Percentiles rank a stretch among this genome's conserved stretches.
These are phyloP conservation scores for Dactylellina haptotyla DNA, from an alignment of 2,329 filamentous ascomycete genomes.

Conservation along the genomic window DNA sequence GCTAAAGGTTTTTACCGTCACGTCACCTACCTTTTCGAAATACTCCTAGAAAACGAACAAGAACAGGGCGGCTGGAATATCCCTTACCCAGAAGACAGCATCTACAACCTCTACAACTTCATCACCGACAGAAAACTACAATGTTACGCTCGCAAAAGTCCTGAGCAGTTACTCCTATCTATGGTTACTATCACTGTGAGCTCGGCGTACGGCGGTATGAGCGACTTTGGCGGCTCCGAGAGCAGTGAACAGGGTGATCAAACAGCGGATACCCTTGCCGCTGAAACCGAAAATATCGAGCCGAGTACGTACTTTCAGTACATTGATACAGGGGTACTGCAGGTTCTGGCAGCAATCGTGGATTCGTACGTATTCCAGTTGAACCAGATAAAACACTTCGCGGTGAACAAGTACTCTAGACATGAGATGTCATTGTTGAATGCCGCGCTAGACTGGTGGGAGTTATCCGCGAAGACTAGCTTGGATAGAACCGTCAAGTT, in stretches of 20 bases:
- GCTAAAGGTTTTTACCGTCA: background rate
- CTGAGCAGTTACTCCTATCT: background rate
- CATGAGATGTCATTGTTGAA: slow-evolving; percentile 22
- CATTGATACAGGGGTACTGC: background rate
- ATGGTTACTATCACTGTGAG: slow-evolving; percentile 2
- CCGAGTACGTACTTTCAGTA: slow-evolving; percentile 22
- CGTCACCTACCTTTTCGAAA: background rate
- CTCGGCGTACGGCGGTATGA: slow-evolving; percentile 21
- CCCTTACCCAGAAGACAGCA: slow-evolving; percentile 15
- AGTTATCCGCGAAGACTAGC: background rate
- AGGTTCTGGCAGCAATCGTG: background rate
- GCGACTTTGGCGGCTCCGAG: background rate
- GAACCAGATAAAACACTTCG: background rate
- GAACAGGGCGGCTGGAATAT: slow-evolving; percentile 6
- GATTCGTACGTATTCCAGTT: slow-evolving; percentile 27
- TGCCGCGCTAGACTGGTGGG: slow-evolving; percentile 3
- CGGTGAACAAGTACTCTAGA: background rate
- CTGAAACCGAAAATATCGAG: background rate
- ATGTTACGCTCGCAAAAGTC: slow-evolving; percentile 6
- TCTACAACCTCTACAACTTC: slow-evolving; percentile 14
- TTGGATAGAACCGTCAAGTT: background rate
- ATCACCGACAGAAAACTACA: slow-evolving; percentile 29
- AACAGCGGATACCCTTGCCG: background rate
- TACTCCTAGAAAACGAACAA: background rate
- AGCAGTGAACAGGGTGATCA: background rate